Evolutionary conservation across 2,329 filamentous ascomycete genomes (phyloP), one percentile per base, ranked within the genome.

Genomic region (Cryoendolithus antarcticus): DNA sequence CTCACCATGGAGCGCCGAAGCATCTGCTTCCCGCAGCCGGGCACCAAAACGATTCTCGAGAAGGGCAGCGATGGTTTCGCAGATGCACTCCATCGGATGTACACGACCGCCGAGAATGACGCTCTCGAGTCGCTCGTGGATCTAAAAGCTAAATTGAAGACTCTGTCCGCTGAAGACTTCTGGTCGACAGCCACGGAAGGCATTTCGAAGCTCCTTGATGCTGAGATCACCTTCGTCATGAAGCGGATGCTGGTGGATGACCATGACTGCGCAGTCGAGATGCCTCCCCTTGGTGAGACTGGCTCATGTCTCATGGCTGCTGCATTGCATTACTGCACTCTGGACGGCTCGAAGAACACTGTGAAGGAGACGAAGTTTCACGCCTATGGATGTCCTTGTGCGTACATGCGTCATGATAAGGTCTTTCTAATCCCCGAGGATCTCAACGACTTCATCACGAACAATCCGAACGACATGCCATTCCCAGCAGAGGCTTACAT

Each of bases 391-490:
- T 75, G 76, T 45, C 77, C 78, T 4, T 79, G 78, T 56, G 71
- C 71, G 29, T 72, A 80, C 53, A 82, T 83, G 78, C 75, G 73
- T 48, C 74, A 82, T 54, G 77, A 82, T 61, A 80, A 82, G 55
- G 74, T 81, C 37, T 79, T 81, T 53, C 59, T 82, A 41, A 74
- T 84, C 13, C 75, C 78, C 1, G 73, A 81, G 40, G 65, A 68
- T 32, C 58, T 83, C 34, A 65, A 65, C 38, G 69, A 74, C 4
- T 72, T 79, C 51, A 69, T 74, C 34, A 66, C 70, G 19, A 64
- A 75, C 46, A 78, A 79, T 47, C 74, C 75, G 4, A 78, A 80
- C 49, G 57, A 65, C 36, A 58, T 81, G 9, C 72, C 76, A 1
- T 71, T 77, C 21, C 65, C 72, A 2, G 74, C 72, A 27, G 79